phyloP scores from a whole-genome alignment of 257 asterid genomes.

The Asclepias syriaca region DNA sequence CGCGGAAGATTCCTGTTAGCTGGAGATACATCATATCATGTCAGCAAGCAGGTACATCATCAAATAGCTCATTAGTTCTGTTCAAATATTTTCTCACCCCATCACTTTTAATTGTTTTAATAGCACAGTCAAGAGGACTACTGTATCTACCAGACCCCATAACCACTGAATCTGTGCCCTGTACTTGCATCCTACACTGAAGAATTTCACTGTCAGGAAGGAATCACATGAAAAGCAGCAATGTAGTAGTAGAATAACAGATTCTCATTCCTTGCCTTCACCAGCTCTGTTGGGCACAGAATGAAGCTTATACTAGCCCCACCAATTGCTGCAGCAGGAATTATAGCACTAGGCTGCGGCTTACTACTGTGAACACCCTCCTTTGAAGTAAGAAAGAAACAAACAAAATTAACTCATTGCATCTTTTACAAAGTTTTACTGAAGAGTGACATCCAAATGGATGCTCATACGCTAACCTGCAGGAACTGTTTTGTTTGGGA shows the following conservation, averaged over 20 bases:
- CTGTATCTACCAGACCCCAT: slow-evolving; percentile 51
- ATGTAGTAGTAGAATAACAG: slow-evolving; percentile 3
- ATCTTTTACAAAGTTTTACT: slow-evolving; percentile 5
- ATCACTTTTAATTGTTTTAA: slow-evolving; percentile 59
- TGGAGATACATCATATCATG: slow-evolving; percentile 37
- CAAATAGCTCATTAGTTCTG: slow-evolving; percentile 8
- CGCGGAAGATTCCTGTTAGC: slow-evolving; percentile 79
- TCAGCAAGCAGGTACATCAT: slow-evolving; percentile 34
- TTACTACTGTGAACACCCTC: slow-evolving; percentile 47
- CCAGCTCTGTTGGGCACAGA: slow-evolving; percentile 82
- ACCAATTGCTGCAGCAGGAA: slow-evolving; percentile 75
- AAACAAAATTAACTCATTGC: slow-evolving; percentile 3
- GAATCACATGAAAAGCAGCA: neutral
- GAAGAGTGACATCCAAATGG: neutral
- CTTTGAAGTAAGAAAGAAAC: slow-evolving; percentile 33
- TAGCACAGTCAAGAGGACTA: slow-evolving; percentile 79
- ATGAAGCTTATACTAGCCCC: slow-evolving; percentile 82
- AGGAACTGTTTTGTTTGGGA: slow-evolving; percentile 72
- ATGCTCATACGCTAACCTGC: slow-evolving; percentile 46
- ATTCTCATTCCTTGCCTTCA: slow-evolving; percentile 55
- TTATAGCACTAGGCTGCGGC: slow-evolving; percentile 65
- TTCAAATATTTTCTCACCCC: slow-evolving; percentile 59
- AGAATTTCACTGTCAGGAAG: slow-evolving; percentile 46
- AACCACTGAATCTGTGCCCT: slow-evolving; percentile 59
- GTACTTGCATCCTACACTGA: slow-evolving; percentile 99